Base-by-base conservation (phyloP, 257 asterid genomes). In the Nemophila menziesii region DNA sequence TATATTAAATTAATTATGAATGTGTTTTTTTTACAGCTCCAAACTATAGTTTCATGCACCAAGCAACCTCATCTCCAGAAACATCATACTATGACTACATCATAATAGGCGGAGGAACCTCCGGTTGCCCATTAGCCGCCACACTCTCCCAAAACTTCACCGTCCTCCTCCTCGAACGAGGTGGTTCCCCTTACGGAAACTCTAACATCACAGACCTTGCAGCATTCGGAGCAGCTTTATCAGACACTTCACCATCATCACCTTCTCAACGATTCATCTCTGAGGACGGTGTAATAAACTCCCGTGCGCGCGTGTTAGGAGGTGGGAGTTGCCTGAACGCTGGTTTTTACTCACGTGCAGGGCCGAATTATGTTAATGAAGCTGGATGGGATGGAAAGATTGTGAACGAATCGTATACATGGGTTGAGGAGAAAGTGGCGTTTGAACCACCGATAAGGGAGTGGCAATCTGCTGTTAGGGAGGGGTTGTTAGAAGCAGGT, bases 111-210 rank as follows among this genome's bases (percentile, higher is more conserved):
- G 92, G 93, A 5, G 93, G 86, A 43, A 82, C 93, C 33, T 77
- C 92, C 47, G 92, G 93, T 56, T 75, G 94, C 60, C 94, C 94
- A n/a, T 27, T 78, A 8, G 94, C 94, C 58, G 74, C 92, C 69
- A 78, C 94, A 7, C 92, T 82, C 10, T 82, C 93, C 14, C 81
- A 73, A 11, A 75, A 64, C 36, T 58, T 62, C 22, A 45, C 43
- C 44, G 94, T 82, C 13, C 73, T 82, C 51, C 75, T 78, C 58
- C 92, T 82, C 10, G 94, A 82, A 33, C 92, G 94, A 1, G 94
- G 94, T 29, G 70, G 84, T 38, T 71, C 86, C 0, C 94, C 94
- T 0, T 82, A 78, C 40, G 75, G 81, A 13, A 65, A 82, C 59
- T 74, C 84, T 3, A 78, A 82, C 66, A 78, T 82, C 58, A 78